Conservation (phyloP, 139 green algal species). For the Prasinococcaceae sp. region DNA sequence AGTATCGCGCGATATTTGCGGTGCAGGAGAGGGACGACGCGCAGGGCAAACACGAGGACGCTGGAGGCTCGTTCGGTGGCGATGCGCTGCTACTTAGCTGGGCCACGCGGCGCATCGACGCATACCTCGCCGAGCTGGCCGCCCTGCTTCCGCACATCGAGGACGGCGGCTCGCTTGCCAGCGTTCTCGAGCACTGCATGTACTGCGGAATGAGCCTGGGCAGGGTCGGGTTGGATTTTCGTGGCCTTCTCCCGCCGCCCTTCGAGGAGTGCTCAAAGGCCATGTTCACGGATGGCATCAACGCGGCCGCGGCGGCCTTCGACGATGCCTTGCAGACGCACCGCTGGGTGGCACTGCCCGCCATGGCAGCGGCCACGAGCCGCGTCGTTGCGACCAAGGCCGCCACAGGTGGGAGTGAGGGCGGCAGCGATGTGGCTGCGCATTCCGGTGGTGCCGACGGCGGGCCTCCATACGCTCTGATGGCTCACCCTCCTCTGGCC, state of each 20-base stretch:
- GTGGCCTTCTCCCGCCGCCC: slow-evolving; percentile 60
- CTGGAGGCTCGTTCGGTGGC: background rate
- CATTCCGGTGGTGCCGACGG: slow-evolving; percentile 12
- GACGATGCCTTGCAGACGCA: slow-evolving; percentile 54
- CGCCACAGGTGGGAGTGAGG: background rate
- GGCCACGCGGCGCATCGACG: slow-evolving; percentile 22
- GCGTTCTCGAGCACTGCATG: slow-evolving; percentile 85
- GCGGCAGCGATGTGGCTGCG: background rate
- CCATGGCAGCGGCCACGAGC: slow-evolving; percentile 18
- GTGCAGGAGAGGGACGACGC: slow-evolving; percentile 21
- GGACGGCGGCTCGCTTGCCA: slow-evolving; percentile 45
- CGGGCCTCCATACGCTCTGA: slow-evolving; percentile 58
- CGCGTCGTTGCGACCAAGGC: background rate
- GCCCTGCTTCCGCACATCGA: slow-evolving; percentile 23
- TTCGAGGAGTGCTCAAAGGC: slow-evolving; percentile 53
- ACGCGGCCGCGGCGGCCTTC: slow-evolving; percentile 48
- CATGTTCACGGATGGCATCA: slow-evolving; percentile 18
- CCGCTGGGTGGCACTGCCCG: slow-evolving; percentile 67
- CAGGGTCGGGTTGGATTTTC: slow-evolving; percentile 87
- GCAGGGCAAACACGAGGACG: background rate
- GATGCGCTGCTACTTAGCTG: slow-evolving; percentile 32
- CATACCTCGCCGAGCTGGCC: slow-evolving; percentile 23
- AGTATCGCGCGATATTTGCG: slow-evolving; percentile 94
- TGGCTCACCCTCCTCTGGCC: slow-evolving; percentile 81
- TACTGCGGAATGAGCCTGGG: slow-evolving; percentile 83